Conservation (phyloP, 139 green algal species). For the Microglena sp. region DNA sequence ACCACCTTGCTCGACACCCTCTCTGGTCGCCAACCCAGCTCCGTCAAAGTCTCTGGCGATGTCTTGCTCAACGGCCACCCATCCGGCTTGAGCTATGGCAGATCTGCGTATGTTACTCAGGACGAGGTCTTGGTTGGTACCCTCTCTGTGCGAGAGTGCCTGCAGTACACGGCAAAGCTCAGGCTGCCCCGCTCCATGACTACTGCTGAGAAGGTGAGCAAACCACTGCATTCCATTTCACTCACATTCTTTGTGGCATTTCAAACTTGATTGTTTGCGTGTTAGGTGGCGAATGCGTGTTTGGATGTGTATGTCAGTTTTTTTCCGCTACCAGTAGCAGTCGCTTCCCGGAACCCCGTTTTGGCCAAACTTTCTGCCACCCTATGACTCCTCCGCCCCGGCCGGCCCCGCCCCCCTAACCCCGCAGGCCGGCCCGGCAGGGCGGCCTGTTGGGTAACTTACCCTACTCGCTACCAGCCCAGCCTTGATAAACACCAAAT, state of each 20-base stretch:
- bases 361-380: too few relatives aligned
- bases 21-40: constrained; percentile 11
- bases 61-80: constrained; percentile 35
- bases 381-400: too few relatives aligned
- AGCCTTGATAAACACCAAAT: too few relatives aligned
- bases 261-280: too few relatives aligned
- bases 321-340: too few relatives aligned
- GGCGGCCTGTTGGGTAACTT: too few relatives aligned
- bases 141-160: constrained; percentile 4
- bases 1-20: constrained; percentile 44
- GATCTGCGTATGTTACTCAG: constrained; percentile 33
- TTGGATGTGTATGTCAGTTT: background rate
- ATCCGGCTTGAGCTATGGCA: constrained; percentile 27
- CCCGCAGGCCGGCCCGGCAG: too few relatives aligned
- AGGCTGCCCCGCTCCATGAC: background rate
- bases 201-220: constrained; percentile 1
- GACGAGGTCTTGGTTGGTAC: constrained; percentile 9
- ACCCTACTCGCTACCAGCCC: too few relatives aligned
- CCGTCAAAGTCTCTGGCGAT: constrained; percentile 8
- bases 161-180: constrained; percentile 7
- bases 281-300: background rate
- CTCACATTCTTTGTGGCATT: too few relatives aligned
- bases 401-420: too few relatives aligned
- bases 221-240: background rate
- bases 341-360: too few relatives aligned